Evolutionary conservation across 768 basidiomycete genomes (phyloP), one percentile per base, ranked within the genome.

Genomic region (Rhodocollybia butyracea): DNA sequence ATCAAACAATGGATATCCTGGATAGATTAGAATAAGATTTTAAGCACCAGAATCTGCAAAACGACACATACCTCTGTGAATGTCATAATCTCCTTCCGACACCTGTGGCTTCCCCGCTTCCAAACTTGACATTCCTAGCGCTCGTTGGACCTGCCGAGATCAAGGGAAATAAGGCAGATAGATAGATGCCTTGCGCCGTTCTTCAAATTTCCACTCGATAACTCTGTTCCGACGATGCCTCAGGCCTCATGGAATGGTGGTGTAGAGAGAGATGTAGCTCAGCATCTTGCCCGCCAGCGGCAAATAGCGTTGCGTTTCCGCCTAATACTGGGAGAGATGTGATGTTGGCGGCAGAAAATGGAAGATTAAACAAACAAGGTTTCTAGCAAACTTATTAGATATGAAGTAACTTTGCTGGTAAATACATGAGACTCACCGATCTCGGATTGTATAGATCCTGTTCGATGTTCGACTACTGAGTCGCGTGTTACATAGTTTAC

Each of bases 1-100:
- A n/a, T n/a, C n/a, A n/a, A n/a, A n/a, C n/a, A n/a, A n/a, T n/a
- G n/a, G n/a, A n/a, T n/a, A n/a, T n/a, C n/a, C n/a, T n/a, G n/a
- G n/a, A n/a, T n/a, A n/a, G n/a, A n/a, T n/a, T n/a, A n/a, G n/a
- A n/a, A n/a, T n/a, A n/a, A n/a, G n/a, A n/a, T n/a, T n/a, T n/a
- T n/a, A n/a, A n/a, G n/a, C n/a, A n/a, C n/a, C n/a, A n/a, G n/a
- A n/a, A n/a, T n/a, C n/a, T n/a, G n/a, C n/a, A n/a, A n/a, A n/a
- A n/a, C n/a, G n/a, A n/a, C n/a, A 34, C 26, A 59, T 58, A 93
- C 92, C 84, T 95, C 94, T 15, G 94, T 92, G 70, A 94, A 97
- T 0, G 84, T 85, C 82, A 96, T 82, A 1, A 94, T 68, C 68
- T 96, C 94, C 58, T 82, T 80, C 24, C 83, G 81, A 13, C 70